Evolutionary conservation across 805 yeast genomes (phyloP).

Genomic region (Monosporozyma solicola): DNA sequence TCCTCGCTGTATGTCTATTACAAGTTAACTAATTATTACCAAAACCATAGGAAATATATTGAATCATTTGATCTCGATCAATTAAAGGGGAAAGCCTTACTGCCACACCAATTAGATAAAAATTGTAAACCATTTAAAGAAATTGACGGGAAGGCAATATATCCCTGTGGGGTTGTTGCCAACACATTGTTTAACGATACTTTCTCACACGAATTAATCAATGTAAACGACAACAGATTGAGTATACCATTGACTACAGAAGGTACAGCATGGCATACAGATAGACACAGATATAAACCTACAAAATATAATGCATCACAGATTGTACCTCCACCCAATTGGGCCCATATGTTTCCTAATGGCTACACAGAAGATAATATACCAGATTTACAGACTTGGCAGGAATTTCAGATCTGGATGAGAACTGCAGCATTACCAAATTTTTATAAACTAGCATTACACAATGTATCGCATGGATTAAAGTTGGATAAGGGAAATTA

Average conservation of each 20-base stretch:
- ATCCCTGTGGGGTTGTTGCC: constrained; percentile 80
- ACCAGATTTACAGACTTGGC: constrained; percentile 62
- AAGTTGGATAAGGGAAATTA: constrained; percentile 63
- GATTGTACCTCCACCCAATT: constrained; percentile 77
- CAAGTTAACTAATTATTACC: constrained; percentile 81
- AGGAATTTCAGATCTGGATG: constrained; percentile 78
- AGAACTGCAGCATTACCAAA: constrained; percentile 88
- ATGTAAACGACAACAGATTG: constrained; percentile 24
- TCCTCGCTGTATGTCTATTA: constrained; percentile 74
- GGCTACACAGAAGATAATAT: constrained; percentile 63
- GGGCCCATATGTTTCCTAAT: constrained; percentile 59
- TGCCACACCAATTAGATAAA: constrained; percentile 38
- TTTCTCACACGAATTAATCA: constrained; percentile 40
- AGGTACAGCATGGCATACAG: constrained; percentile 65
- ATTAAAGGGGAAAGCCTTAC: constrained; percentile 64
- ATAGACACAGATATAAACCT: constrained; percentile 51
- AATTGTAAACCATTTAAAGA: constrained; percentile 32
- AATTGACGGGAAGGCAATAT: constrained; percentile 35
- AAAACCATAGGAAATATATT: constrained; percentile 91
- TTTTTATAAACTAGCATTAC: constrained; percentile 69
- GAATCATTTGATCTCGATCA: constrained; percentile 75
- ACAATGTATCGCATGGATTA: neutral
- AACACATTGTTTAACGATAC: constrained; percentile 75
- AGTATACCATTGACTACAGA: constrained; percentile 35
- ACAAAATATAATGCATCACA: constrained; percentile 51